Evolutionary conservation across 257 asterid species (phyloP).

Genomic region (Capsicum rhomboideum): DNA sequence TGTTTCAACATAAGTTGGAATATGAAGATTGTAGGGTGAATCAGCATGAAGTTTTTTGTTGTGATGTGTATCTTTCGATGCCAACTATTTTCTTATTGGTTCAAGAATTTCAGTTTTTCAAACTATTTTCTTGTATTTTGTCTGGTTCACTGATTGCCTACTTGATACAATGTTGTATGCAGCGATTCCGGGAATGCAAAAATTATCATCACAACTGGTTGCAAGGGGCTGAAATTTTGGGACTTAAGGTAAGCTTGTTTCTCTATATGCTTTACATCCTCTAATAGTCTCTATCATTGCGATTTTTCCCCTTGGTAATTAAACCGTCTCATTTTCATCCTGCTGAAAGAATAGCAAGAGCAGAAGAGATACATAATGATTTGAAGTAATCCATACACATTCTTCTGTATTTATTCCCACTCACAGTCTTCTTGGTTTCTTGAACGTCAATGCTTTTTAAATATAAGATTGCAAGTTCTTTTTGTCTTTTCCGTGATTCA

Average conservation of each 20-base stretch:
- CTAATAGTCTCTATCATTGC: not conserved
- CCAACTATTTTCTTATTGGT: not conserved
- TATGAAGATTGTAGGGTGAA: not conserved
- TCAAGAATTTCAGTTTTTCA: not conserved
- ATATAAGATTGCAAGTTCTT: not conserved
- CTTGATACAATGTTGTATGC: constrained; percentile 21
- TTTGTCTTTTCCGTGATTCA: not conserved
- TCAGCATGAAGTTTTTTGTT: not conserved
- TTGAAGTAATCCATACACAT: not conserved
- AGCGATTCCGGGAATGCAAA: constrained; percentile 58
- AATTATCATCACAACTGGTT: constrained; percentile 55
- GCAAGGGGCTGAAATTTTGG: constrained; percentile 84
- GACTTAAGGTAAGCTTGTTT: constrained; percentile 60
- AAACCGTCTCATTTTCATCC: not conserved
- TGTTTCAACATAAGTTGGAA: not conserved
- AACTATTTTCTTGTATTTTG: not conserved
- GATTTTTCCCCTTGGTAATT: not conserved
- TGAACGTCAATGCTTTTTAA: not conserved
- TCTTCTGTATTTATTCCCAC: not conserved
- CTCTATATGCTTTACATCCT: not conserved
- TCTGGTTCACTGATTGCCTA: not conserved
- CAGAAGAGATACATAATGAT: not conserved
- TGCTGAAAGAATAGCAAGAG: not conserved
- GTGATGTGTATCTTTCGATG: not conserved
- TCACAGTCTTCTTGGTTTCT: not conserved